Conservation (phyloP, 2,329 filamentous ascomycete species). For the Cordyceps farinosa region DNA sequence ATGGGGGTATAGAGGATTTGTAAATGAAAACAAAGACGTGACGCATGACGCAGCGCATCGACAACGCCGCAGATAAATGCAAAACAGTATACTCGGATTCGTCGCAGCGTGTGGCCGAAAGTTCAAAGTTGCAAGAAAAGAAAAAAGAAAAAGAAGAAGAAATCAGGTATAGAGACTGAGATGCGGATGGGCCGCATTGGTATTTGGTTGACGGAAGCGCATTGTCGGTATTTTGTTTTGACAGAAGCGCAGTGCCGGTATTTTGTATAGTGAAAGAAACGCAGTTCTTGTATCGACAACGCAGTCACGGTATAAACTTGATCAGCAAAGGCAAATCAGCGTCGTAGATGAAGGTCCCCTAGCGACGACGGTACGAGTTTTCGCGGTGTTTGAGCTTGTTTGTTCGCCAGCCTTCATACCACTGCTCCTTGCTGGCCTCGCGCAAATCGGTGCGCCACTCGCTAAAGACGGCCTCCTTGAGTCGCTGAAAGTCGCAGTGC, state of each 20-base stretch:
- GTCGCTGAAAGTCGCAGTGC: conserved; percentile 88
- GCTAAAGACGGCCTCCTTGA: conserved; percentile 88
- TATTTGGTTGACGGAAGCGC: conserved; percentile 9
- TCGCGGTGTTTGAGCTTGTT: conserved; percentile 58
- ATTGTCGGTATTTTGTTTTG: not conserved
- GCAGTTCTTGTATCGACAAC: not conserved
- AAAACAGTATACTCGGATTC: conserved; percentile 4
- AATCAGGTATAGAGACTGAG: conserved; percentile 1
- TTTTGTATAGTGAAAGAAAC: not conserved
- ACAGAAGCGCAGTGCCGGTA: too few species aligned
- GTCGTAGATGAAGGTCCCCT: conserved; percentile 21
- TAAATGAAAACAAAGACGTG: conserved; percentile 11
- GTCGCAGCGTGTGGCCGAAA: not conserved
- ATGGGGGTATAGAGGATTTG: conserved; percentile 14
- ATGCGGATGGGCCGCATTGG: conserved; percentile 5
- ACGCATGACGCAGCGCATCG: not conserved
- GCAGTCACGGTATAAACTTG: conserved; percentile 11
- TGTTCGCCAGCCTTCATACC: conserved; percentile 95
- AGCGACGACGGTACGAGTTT: conserved; percentile 36
- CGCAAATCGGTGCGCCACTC: conserved; percentile 92
- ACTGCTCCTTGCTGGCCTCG: conserved; percentile 84
- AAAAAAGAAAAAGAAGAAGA: not conserved
- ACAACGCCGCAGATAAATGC: conserved; percentile 9
- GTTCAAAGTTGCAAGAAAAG: not conserved
- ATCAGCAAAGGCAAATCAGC: conserved; percentile 16